Evolutionary conservation across 2,329 filamentous ascomycete genomes (phyloP), one percentile per base, ranked within the genome.

Genomic region (Fusarium annulatum): DNA sequence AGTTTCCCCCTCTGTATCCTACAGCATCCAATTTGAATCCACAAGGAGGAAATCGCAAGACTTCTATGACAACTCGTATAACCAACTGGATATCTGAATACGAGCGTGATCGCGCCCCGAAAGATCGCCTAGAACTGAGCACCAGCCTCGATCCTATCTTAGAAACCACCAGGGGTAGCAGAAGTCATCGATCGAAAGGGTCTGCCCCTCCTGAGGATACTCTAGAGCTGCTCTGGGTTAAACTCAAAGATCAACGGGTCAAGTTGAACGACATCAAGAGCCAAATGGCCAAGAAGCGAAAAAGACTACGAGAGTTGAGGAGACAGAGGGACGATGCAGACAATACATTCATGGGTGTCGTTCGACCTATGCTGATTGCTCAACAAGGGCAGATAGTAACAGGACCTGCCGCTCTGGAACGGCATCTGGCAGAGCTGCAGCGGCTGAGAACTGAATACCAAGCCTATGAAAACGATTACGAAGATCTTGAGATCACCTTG

Each of bases 281-380:
- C 6, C 66, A 78, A 19, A 85, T 84, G 81, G 74, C 79, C 7
- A 61, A 62, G 21, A 79, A 77, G 55, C 79, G 83, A 38, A 79
- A 76, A 39, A 72, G 78, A 41, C 57, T 85, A 42, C 76, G 77
- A 45, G 67, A 79, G 9, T 61, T 82, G 23, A 80, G 83, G 3
- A 79, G 72, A 23, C 73, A 69, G 30, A 82, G 79, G 58, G 80
- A 83, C 43, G 77, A 80, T 33, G 79, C 82, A 10, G 84, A 85
- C 55, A 84, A 85, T 69, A 77, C 77, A 2, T 83, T 85, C 51
- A 84, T 85, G 82, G 78, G 79, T 34, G 70, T 82, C 21, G 69
- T 85, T 26, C 79, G 84, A 8, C 82, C 82, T 1, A 76, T 84
- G 30, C 74, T 85, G 8, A 74, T 83, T 26, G 79, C 73, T 52